Percentiles rank a stretch among this genome's conserved stretches.
phyloP scores from a whole-genome alignment of 2,329 filamentous ascomycete species.

The Colletotrichum musae region DNA sequence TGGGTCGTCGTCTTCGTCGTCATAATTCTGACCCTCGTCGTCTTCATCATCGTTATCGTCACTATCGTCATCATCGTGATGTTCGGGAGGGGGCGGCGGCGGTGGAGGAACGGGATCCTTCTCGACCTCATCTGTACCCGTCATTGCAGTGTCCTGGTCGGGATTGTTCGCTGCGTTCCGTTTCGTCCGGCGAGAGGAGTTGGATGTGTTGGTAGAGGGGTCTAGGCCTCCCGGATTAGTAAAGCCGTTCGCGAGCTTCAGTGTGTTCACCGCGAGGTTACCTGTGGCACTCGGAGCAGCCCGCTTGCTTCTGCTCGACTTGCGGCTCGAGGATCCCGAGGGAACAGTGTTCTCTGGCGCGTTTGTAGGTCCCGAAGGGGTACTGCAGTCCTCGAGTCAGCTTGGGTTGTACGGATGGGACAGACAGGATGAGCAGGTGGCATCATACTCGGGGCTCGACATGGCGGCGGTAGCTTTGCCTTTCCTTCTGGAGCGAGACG shows the following conservation, averaged over 20 bases:
- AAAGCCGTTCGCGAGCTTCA: background rate
- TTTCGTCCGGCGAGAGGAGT: slow-evolving; percentile 66
- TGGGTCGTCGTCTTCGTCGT: slow-evolving; percentile 76
- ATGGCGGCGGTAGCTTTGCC: slow-evolving; percentile 75
- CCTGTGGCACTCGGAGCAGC: slow-evolving; percentile 61
- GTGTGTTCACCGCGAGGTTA: slow-evolving; percentile 43
- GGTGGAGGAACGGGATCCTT: slow-evolving; percentile 59
- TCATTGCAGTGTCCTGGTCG: slow-evolving; percentile 80
- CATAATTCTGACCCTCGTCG: slow-evolving; percentile 53
- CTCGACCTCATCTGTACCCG: slow-evolving; percentile 73
- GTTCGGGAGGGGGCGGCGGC: slow-evolving; percentile 57
- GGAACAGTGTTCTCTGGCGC: slow-evolving; percentile 69
- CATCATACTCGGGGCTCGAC: slow-evolving; percentile 79
- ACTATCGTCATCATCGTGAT: slow-evolving; percentile 57
- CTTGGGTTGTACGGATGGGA: background rate
- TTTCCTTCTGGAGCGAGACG: slow-evolving; percentile 68
- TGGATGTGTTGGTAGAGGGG: slow-evolving; percentile 50
- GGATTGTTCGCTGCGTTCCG: slow-evolving; percentile 63
- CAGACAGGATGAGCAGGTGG: slow-evolving; percentile 3
- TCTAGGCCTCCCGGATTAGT: slow-evolving; percentile 48
- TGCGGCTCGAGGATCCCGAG: slow-evolving; percentile 78
- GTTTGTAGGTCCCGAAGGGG: slow-evolving; percentile 75
- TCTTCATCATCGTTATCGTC: slow-evolving; percentile 66
- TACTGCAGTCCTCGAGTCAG: slow-evolving; percentile 51
- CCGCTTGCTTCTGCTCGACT: slow-evolving; percentile 81